Base-by-base conservation (phyloP, 2,329 filamentous ascomycete species). In the Podosphaera leucotricha region DNA sequence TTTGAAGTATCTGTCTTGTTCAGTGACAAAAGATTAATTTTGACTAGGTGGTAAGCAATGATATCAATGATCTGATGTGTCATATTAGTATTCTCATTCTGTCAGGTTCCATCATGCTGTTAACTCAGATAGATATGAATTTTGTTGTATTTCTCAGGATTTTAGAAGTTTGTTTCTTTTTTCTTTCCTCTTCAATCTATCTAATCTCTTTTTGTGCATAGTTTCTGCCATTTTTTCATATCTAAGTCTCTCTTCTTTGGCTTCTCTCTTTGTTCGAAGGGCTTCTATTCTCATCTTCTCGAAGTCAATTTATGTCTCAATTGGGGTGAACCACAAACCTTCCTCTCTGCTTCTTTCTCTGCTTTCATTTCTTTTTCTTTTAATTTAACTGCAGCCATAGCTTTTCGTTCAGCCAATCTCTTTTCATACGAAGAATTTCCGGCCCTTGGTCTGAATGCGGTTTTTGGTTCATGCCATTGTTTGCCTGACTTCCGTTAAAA, bases 291-390 rank as follows among this genome's bases (percentile, higher is more conserved):
- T 76, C 57, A 72, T 70, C 82, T 93, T 40, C 19, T 35, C 19
- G n/a, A 28, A 28, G 30, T 47, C 38, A 52, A 44, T 30, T 28
- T 28, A 11, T 28, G 6, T 28, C 6, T 11, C 11, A 28, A 28
- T 28, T 28, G 24, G 24, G 6, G 24, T 28, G 24, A 28, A 62
- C 24, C 6, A 28, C 1, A n/a, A 6, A 90, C 85, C 68, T 87
- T 68, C 63, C 84, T 72, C 61, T 80, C 79, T n/a, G 79, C 73
- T 59, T 92, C 85, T 64, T 92, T 94, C 65, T 94, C 90, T 0
- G 85, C 82, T 66, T 87, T 92, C 75, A 98, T 75, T 61, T 94
- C 85, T 62, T 82, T 86, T 64, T 95, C 90, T 57, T 84, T 85
- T 30, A 84, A 82, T 65, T 94, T 95, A 54, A 81, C 72, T n/a